A percentile compares a stretch with the other conserved stretches of the same genome.
These are phyloP conservation scores for Candida frijolesensis DNA, from an alignment of 1,139 yeast genomes.

Conservation along the genomic window DNA sequence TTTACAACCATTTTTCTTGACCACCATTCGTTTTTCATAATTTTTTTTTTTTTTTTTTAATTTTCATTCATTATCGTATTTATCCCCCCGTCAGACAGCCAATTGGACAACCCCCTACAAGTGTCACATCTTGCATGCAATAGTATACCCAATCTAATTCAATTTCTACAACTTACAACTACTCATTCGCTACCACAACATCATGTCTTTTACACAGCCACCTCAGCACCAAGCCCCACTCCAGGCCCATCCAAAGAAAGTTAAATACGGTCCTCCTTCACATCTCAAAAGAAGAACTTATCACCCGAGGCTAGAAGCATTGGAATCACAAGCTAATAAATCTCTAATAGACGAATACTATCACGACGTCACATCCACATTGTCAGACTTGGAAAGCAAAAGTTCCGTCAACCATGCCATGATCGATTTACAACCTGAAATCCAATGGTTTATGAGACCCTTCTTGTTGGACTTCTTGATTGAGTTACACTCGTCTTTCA, in stretches of 20 bases:
- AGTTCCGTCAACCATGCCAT: slow-evolving; percentile 56
- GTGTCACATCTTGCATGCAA: neutral
- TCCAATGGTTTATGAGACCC: slow-evolving; percentile 93
- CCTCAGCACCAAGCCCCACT: slow-evolving; percentile 5
- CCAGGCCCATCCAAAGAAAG: slow-evolving; percentile 4
- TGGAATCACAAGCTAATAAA: slow-evolving; percentile 49
- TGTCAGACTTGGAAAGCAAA: slow-evolving; percentile 30
- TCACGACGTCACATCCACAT: slow-evolving; percentile 30
- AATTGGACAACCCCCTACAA: neutral
- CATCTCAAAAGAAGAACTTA: slow-evolving; percentile 40
- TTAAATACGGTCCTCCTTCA: slow-evolving; percentile 49
- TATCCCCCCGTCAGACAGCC: neutral
- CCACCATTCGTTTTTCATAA: neutral
- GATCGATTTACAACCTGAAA: slow-evolving; percentile 91
- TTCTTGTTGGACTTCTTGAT: slow-evolving; percentile 78
- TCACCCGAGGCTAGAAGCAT: slow-evolving; percentile 44
- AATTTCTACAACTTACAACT: neutral
- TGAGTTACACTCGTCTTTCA: slow-evolving; percentile 79
- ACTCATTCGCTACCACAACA: neutral
- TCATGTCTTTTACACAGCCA: slow-evolving; percentile 5
- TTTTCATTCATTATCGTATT: neutral
- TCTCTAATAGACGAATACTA: slow-evolving; percentile 45
- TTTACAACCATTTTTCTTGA: slow-evolving; percentile 1
- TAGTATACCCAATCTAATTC: neutral
- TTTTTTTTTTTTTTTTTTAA: neutral